Percentiles rank a stretch among this genome's conserved stretches.
Evolutionary conservation across 2,329 filamentous ascomycete genomes (phyloP).

Genomic region (Colletotrichum viniferum): DNA sequence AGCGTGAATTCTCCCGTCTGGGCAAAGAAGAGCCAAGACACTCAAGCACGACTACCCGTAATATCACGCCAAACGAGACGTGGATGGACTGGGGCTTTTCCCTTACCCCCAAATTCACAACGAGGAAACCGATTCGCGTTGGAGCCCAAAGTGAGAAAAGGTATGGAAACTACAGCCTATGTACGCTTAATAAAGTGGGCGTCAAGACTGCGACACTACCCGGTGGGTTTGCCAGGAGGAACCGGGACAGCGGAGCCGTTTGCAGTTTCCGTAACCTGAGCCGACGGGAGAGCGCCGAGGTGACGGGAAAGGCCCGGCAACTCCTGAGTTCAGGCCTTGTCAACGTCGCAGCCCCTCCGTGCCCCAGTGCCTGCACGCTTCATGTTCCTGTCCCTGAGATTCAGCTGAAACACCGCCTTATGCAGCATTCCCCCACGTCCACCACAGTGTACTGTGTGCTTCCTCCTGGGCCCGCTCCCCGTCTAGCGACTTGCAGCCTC

Average conservation of each 20-base stretch:
- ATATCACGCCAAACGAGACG: neutral
- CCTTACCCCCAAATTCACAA: neutral
- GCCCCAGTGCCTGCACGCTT: neutral
- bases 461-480: neutral
- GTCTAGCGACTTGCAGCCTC: neutral
- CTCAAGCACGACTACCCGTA: neutral
- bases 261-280: neutral
- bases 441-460: neutral
- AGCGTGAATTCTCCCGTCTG: neutral
- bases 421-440: neutral
- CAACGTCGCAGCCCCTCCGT: neutral
- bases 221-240: neutral
- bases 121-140: neutral
- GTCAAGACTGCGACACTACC: neutral
- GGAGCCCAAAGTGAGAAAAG: neutral
- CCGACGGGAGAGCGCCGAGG: neutral
- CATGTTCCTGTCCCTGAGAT: neutral
- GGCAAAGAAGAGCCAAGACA: neutral
- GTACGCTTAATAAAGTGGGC: neutral
- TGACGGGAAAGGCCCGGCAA: neutral
- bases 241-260: neutral
- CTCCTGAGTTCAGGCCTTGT: neutral
- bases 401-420: neutral
- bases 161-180: neutral
- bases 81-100: neutral